Conservation (phyloP, 805 yeast genomes). For the Dipodascopsis uninucleata region DNA sequence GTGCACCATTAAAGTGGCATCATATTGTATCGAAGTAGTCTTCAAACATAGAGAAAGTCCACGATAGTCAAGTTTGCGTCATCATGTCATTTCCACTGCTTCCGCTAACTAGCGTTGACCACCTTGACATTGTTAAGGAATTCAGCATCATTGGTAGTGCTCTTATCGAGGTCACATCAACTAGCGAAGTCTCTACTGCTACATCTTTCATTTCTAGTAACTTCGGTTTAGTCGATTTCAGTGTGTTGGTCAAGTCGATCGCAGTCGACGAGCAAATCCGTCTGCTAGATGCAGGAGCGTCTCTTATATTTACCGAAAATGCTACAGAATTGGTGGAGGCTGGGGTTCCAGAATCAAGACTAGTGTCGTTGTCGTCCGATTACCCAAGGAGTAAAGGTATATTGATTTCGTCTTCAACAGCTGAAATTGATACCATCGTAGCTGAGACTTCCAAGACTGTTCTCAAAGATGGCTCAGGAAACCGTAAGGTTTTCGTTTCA, state of each 20-base stretch:
- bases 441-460: conserved; percentile 19
- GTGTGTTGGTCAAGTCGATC: conserved; percentile 26
- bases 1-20: too few species aligned
- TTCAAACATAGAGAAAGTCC: too few species aligned
- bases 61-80: too few species aligned
- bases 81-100: conserved; percentile 15
- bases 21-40: too few species aligned
- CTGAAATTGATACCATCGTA: conserved; percentile 12
- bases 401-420: conserved; percentile 8
- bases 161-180: conserved; percentile 10
- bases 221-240: conserved; percentile 31
- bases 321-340: conserved; percentile 39
- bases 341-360: conserved; percentile 53
- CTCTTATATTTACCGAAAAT: conserved; percentile 40
- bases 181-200: conserved; percentile 10
- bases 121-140: conserved; percentile 4
- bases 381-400: conserved; percentile 31
- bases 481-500: conserved; percentile 25
- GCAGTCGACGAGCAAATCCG: conserved; percentile 47
- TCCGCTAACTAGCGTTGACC: conserved; percentile 7
- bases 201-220: conserved; percentile 6
- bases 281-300: conserved; percentile 60
- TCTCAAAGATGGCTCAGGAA: conserved; percentile 21
- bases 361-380: conserved; percentile 36
- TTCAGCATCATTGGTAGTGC: conserved; percentile 17